Evolutionary conservation across 192 early-diverging fungal genomes (phyloP).

Genomic region (Phlyctochytrium bullatum): DNA sequence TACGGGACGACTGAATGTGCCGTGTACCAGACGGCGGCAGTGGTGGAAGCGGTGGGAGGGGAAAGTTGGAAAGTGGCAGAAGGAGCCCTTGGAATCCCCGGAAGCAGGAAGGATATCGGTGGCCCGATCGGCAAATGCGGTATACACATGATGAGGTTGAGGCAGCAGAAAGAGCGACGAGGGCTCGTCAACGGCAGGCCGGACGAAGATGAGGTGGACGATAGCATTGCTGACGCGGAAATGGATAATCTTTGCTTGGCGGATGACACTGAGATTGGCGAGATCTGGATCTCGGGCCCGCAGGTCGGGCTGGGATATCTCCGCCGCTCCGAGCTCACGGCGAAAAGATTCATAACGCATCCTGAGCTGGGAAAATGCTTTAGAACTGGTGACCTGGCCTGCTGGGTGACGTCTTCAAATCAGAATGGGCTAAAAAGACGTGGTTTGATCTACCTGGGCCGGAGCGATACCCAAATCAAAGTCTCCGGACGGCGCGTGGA

Average conservation of each 20-base stretch:
- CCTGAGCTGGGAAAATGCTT: slow-evolving; percentile 10
- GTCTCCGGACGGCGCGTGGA: slow-evolving; percentile 22
- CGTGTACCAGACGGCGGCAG: slow-evolving; percentile 35
- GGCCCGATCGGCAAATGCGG: slow-evolving; percentile 12
- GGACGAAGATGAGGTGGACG: not conserved
- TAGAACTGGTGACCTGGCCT: slow-evolving; percentile 22
- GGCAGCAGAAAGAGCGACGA: not conserved
- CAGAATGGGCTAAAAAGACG: not conserved
- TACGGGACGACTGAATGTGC: slow-evolving; percentile 43
- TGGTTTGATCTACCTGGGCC: slow-evolving; percentile 17
- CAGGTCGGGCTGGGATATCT: slow-evolving; percentile 29
- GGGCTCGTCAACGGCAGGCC: not conserved
- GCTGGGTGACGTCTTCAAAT: not conserved
- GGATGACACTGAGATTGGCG: slow-evolving; percentile 11
- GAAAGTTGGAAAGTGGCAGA: not conserved
- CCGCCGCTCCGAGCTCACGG: slow-evolving; percentile 15
- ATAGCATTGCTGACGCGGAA: slow-evolving; percentile 8
- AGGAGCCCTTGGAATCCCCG: not conserved
- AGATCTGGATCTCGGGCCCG: slow-evolving; percentile 25
- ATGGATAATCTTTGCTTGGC: not conserved
- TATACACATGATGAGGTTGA: slow-evolving; percentile 28
- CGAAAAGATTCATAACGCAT: slow-evolving; percentile 13
- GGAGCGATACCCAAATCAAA: slow-evolving; percentile 25
- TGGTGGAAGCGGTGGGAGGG: not conserved
- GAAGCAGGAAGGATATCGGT: slow-evolving; percentile 24